Conservation (phyloP, 1,284 basidiomycete species). For the Vanrija pseudolonga region DNA sequence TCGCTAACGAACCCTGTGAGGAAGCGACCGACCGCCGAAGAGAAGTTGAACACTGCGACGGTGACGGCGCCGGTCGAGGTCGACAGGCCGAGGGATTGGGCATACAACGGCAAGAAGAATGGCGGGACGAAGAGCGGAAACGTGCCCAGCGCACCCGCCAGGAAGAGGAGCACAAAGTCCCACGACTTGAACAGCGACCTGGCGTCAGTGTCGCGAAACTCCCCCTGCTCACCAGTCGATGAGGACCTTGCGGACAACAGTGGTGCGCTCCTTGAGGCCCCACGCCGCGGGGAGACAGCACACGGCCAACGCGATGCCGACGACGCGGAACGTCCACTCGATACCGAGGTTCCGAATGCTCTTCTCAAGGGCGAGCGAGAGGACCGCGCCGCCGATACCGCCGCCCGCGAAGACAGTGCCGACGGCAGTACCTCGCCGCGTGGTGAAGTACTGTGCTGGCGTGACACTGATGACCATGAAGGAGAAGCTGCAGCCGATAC, state of each 20-base stretch:
- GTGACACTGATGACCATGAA: slow-evolving; percentile 22
- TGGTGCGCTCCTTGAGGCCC: slow-evolving; percentile 7
- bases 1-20: slow-evolving; percentile 26
- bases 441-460: slow-evolving; percentile 37
- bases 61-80: slow-evolving; percentile 29
- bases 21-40: slow-evolving; percentile 27
- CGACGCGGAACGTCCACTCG: slow-evolving; percentile 15
- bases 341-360: slow-evolving; percentile 30
- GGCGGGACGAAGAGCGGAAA: slow-evolving; percentile 47
- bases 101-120: slow-evolving; percentile 46
- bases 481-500: slow-evolving; percentile 21
- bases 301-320: slow-evolving; percentile 8
- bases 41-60: slow-evolving; percentile 28
- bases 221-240: slow-evolving; percentile 8
- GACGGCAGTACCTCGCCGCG: slow-evolving; percentile 33
- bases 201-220: neutral
- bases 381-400: slow-evolving; percentile 41
- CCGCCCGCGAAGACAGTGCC: slow-evolving; percentile 42
- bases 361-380: slow-evolving; percentile 32
- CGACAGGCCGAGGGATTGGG: slow-evolving; percentile 29
- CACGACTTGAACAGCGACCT: slow-evolving; percentile 31
- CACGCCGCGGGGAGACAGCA: slow-evolving; percentile 10
- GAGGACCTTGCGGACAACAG: neutral
- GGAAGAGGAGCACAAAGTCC: slow-evolving; percentile 37
- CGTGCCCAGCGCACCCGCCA: slow-evolving; percentile 35